Base-by-base conservation (phyloP, 257 asterid genomes). In the Misopates orontium region DNA sequence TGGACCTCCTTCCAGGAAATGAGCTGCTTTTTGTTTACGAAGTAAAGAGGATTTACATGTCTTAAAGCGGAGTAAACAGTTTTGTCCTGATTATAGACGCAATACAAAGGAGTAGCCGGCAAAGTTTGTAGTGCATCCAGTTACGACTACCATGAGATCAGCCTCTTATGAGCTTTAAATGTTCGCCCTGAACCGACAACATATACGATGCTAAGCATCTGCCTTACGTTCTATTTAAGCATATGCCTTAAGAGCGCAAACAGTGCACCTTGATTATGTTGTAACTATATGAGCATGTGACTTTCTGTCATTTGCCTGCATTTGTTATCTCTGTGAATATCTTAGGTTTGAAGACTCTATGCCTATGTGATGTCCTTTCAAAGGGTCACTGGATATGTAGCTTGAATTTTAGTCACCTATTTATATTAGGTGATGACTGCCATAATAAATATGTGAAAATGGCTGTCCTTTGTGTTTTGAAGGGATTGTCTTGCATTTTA, bases 321-420 rank as follows among this genome's bases (percentile, higher is more conserved):
- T 20, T 75, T 57, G 75, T 58, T 64, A 49, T 53, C 31, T 79
- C 73, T 74, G 87, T 82, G 79, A 72, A 83, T 83, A 79, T 79
- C 64, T 48, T 75, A 72, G 78, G 67, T 40, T 45, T 66, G 58
- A 70, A 58, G 63, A 52, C 74, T 41, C 60, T 59, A 68, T 63
- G 82, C 62, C 45, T 50, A 49, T 62, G 56, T 68, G 58, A 51
- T 51, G 60, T 62, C 63, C 56, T 68, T 61, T 76, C 36, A 44
- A 70, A 49, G 75, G 64, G 50, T 71, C 36, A 62, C 73, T 36
- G 47, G 70, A 47, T 53, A 55, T 56, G 70, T 58, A 57, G 53
- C 64, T 39, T 75, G 56, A 42, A 55, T 56, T 61, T 22, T 71
- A 66, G 42, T 36, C 10, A 20, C 69, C 65, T 71, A 41, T 58